A percentile compares a stretch with the other conserved stretches of the same genome.
phyloP scores from a whole-genome alignment of 345 rosid species.

The Brassica rapa region DNA sequence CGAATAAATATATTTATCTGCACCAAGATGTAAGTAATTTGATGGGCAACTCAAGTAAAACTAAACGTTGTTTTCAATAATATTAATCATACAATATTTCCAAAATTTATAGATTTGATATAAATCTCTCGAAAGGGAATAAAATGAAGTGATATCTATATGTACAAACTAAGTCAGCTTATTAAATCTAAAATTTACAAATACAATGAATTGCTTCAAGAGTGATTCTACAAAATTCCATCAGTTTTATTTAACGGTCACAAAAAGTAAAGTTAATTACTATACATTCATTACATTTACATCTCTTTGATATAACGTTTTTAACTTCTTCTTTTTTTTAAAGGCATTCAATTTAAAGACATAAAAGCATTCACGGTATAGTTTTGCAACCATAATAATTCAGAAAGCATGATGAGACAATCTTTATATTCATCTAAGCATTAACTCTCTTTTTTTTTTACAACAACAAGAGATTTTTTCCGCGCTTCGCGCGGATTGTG shows the following conservation, averaged over 20 bases:
- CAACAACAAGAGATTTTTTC: too few relatives aligned
- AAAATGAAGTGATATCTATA: not conserved
- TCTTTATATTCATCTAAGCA: too few relatives aligned
- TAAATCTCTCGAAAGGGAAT: not conserved
- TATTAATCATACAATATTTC: not conserved
- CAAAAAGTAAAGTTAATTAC: constrained; percentile 12
- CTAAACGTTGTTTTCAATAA: not conserved
- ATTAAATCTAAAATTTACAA: constrained; percentile 9
- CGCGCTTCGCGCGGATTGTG: too few relatives aligned
- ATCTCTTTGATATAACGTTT: constrained; percentile 19
- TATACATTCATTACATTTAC: not conserved
- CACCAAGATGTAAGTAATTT: not conserved
- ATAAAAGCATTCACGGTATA: too few relatives aligned
- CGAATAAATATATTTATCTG: not conserved
- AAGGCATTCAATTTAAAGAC: too few relatives aligned
- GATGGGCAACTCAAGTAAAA: not conserved
- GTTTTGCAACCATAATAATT: too few relatives aligned
- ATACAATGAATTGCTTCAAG: constrained; percentile 8
- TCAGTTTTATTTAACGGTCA: constrained; percentile 17
- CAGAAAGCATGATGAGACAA: too few relatives aligned
- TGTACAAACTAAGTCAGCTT: not conserved
- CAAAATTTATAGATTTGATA: not conserved
- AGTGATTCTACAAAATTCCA: not conserved
- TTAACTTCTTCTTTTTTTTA: not conserved
- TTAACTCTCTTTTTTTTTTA: too few relatives aligned